Evolutionary conservation across 768 basidiomycete genomes (phyloP).

Genomic region (Steccherinum ochraceum): DNA sequence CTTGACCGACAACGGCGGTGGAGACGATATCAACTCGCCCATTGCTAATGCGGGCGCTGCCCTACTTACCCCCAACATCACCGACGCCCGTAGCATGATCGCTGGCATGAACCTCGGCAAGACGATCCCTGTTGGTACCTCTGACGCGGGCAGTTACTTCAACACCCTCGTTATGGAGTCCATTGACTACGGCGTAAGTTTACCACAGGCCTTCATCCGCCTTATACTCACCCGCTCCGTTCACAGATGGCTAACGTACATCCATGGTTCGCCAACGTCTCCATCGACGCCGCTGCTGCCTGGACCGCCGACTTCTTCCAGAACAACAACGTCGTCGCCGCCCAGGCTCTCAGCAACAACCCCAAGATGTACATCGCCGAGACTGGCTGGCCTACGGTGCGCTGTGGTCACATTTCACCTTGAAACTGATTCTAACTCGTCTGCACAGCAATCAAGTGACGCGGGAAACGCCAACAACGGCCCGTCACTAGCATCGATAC

Average conservation of each 20-base stretch:
- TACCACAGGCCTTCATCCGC: slow-evolving; percentile 1
- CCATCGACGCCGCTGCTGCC: slow-evolving; percentile 55
- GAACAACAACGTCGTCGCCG: slow-evolving; percentile 51
- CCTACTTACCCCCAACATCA: slow-evolving; percentile 60
- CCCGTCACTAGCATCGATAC: slow-evolving; percentile 51
- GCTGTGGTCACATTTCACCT: slow-evolving; percentile 16
- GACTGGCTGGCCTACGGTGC: slow-evolving; percentile 81
- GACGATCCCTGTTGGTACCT: slow-evolving; percentile 63
- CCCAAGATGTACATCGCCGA: slow-evolving; percentile 91
- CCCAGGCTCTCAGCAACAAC: slow-evolving; percentile 53
- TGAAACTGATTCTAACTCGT: not conserved
- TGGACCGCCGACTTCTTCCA: slow-evolving; percentile 86
- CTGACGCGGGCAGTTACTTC: slow-evolving; percentile 86
- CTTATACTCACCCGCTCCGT: too few relatives aligned
- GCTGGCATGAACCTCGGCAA: slow-evolving; percentile 48
- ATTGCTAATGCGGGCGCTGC: slow-evolving; percentile 57
- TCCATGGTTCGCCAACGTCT: slow-evolving; percentile 87
- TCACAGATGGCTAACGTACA: slow-evolving; percentile 83
- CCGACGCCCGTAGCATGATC: slow-evolving; percentile 57
- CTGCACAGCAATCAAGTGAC: slow-evolving; percentile 42
- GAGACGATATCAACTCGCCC: slow-evolving; percentile 47
- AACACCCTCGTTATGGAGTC: slow-evolving; percentile 57
- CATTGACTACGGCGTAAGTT: slow-evolving; percentile 64
- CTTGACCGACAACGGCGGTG: slow-evolving; percentile 40
- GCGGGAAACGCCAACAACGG: slow-evolving; percentile 58